Conservation (phyloP, 768 basidiomycete species). For the Trametes villosa region DNA sequence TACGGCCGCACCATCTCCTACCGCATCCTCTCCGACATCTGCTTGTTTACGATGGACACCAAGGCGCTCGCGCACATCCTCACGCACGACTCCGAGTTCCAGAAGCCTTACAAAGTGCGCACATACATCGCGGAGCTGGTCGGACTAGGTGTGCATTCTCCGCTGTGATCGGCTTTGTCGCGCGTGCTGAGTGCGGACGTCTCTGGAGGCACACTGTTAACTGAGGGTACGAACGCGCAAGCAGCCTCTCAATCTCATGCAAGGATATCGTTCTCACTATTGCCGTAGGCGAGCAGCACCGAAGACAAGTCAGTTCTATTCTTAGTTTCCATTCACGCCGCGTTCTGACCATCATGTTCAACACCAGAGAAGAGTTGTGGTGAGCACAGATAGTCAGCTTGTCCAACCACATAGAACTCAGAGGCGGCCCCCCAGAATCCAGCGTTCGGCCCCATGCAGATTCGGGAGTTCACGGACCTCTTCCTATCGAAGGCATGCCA, state of each 20-base stretch:
- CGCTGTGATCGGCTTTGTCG: no score
- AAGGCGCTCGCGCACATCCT: constrained; percentile 70
- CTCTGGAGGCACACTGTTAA: constrained; percentile 49
- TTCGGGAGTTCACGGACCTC: constrained; percentile 58
- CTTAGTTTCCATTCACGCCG: neutral
- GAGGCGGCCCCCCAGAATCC: constrained; percentile 50
- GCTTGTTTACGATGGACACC: constrained; percentile 47
- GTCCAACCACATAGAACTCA: neutral
- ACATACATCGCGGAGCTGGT: constrained; percentile 47
- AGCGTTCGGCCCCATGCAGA: constrained; percentile 63
- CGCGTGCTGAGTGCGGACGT: neutral
- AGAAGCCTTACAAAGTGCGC: constrained; percentile 53
- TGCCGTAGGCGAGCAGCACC: constrained; percentile 38
- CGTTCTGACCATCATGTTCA: neutral
- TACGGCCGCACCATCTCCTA: constrained; percentile 13
- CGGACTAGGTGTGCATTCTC: constrained; percentile 37
- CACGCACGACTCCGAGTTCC: constrained; percentile 57
- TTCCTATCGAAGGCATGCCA: constrained; percentile 59
- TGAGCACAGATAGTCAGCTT: neutral
- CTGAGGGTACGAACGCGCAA: constrained; percentile 37
- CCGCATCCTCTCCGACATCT: constrained; percentile 3
- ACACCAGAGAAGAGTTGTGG: constrained; percentile 6
- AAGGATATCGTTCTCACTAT: neutral
- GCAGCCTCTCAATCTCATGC: neutral
- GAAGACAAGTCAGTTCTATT: constrained; percentile 39